A percentile compares a stretch with the other conserved stretches of the same genome.
These are phyloP conservation scores for Gonium pectorale DNA, from an alignment of 139 green algal genomes.

Conservation along the genomic window DNA sequence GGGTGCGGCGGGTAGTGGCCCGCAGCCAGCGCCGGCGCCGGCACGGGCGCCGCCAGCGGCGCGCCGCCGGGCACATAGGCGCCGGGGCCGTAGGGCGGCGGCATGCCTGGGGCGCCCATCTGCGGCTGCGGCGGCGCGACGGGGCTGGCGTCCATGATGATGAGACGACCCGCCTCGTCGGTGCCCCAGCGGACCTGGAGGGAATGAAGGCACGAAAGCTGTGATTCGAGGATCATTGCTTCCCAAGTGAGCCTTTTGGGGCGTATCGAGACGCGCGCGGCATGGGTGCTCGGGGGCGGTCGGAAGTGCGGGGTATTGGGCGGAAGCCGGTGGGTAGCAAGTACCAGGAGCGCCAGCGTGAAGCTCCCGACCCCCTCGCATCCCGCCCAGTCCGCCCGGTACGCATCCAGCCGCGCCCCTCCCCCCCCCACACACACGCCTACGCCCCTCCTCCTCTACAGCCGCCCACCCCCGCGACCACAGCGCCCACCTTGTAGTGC, in stretches of 20 bases:
- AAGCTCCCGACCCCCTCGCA: too few relatives aligned
- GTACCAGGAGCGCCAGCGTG: too few relatives aligned
- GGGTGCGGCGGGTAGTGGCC: neutral
- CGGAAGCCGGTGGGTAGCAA: too few relatives aligned
- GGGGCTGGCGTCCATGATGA: conserved; percentile 52
- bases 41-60: conserved; percentile 13
- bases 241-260: too few relatives aligned
- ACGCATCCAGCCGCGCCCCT: neutral
- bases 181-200: conserved; percentile 69
- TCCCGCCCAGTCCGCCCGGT: too few relatives aligned
- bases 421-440: neutral
- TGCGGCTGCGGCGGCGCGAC: neutral
- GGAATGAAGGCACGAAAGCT: too few relatives aligned
- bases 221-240: too few relatives aligned
- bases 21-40: conserved; percentile 5
- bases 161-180: conserved; percentile 73
- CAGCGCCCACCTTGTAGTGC: conserved; percentile 62
- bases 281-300: too few relatives aligned
- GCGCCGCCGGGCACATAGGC: neutral
- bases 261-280: too few relatives aligned
- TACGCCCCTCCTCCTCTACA: neutral
- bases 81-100: neutral
- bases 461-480: too few relatives aligned
- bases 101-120: neutral
- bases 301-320: too few relatives aligned